phyloP scores from a whole-genome alignment of 768 basidiomycete genomes.

The Termitomyces sp. region DNA sequence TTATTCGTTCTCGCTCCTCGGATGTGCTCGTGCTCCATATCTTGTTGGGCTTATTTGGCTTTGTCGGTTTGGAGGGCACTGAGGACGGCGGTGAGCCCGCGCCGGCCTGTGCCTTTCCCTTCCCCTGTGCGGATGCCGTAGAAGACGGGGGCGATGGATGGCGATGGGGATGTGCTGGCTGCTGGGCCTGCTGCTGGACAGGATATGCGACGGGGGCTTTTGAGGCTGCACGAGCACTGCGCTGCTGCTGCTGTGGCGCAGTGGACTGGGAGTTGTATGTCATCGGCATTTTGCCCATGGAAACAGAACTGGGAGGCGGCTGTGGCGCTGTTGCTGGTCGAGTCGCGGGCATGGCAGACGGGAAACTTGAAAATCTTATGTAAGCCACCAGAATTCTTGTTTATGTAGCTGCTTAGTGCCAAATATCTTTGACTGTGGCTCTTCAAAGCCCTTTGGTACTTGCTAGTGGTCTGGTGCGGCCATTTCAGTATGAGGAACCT shows the following conservation, averaged over 20 bases:
- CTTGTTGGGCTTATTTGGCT: slow-evolving; percentile 64
- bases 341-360: slow-evolving; percentile 21
- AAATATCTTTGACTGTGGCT: slow-evolving; percentile 10
- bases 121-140: slow-evolving; percentile 26
- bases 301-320: slow-evolving; percentile 67
- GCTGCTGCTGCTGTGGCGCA: slow-evolving; percentile 32
- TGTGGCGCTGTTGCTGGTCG: slow-evolving; percentile 23
- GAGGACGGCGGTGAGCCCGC: slow-evolving; percentile 20
- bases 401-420: slow-evolving; percentile 11
- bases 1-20: slow-evolving; percentile 95
- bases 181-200: slow-evolving; percentile 29
- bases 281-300: slow-evolving; percentile 93
- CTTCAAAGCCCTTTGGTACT: neutral
- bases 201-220: slow-evolving; percentile 40
- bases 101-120: slow-evolving; percentile 31
- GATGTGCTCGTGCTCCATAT: slow-evolving; percentile 92
- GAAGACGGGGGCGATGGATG: slow-evolving; percentile 47
- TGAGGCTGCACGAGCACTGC: slow-evolving; percentile 42
- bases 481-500: too few species aligned
- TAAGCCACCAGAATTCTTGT: slow-evolving; percentile 16
- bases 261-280: slow-evolving; percentile 46
- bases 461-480: neutral
- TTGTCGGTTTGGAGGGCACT: slow-evolving; percentile 50
- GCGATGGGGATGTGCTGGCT: slow-evolving; percentile 29
- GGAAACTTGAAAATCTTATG: slow-evolving; percentile 23